Base-by-base conservation (phyloP, 495 filamentous ascomycete genomes). In the Hypoxylon rickii region DNA sequence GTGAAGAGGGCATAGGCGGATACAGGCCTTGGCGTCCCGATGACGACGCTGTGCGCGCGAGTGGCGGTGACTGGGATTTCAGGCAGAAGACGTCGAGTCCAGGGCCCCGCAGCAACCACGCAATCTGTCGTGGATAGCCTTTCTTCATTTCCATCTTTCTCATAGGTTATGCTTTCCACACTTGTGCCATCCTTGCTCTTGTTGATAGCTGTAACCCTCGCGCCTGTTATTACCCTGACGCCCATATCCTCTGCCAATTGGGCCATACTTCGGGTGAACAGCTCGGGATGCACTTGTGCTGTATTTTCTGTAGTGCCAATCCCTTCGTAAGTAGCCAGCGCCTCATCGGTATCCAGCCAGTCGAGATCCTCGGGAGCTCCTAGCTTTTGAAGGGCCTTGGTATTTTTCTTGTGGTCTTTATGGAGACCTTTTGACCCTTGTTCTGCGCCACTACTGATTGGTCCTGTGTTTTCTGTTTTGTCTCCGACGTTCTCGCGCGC, bases 201-300 rank as follows among this genome's bases (percentile, higher is more conserved):
- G 34, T 55, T 66, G 26, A 70, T 68, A 0, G 56, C 32, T 15
- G 62, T 63, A 7, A 67, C 60, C 7, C 52, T 44, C 2, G 78
- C 78, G 2, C 88, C 88, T 19, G 86, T 69, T 8, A 86, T 72
- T 19, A 94, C 78, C 22, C 82, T 79, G 13, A 79, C 87, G 8
- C 90, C 90, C 50, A 79, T 81, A 47, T 92, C 87, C 51, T 84
- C 77, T 6, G 90, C 89, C 12, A 96, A 75, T 38, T 81, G 77
- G 2, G 88, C 87, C 75, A 96, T 92, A 1, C 84, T 82, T 1
- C 83, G 89, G 2, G 90, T 94, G 58, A 96, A 96, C 11, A 86
- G 81, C 63, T 88, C 89, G 3, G 90, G 90, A 68, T 96, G 91
- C 3, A 96, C 90, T 68, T 96, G 90, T 6, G 90, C 91, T 1